Conservation (phyloP, 768 basidiomycete genomes). For the Termitomyces sp. region DNA sequence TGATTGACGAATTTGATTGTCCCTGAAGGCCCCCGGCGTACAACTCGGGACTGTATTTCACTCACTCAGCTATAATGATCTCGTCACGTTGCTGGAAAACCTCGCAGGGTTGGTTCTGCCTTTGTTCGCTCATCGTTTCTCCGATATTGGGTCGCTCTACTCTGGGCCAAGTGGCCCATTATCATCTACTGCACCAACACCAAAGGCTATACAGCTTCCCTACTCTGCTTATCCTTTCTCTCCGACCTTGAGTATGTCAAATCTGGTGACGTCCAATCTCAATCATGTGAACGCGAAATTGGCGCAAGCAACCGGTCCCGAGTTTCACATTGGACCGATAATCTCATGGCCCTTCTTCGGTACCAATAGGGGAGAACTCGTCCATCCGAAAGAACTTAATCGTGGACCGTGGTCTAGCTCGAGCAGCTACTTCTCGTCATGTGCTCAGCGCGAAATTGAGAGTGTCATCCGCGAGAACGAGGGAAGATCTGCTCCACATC, state of each 20-base stretch:
- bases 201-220: slow-evolving; percentile 32
- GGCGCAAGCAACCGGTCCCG: slow-evolving; percentile 15
- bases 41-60: slow-evolving; percentile 70
- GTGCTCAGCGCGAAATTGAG: slow-evolving; percentile 62
- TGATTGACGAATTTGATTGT: slow-evolving; percentile 3
- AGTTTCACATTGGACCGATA: slow-evolving; percentile 71
- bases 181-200: slow-evolving; percentile 35
- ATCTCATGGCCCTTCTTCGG: slow-evolving; percentile 92
- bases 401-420: slow-evolving; percentile 75
- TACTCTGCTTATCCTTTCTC: slow-evolving; percentile 42
- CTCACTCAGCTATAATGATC: slow-evolving; percentile 57
- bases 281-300: slow-evolving; percentile 9
- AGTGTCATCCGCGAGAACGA: slow-evolving; percentile 77
- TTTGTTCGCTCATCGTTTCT: slow-evolving; percentile 73
- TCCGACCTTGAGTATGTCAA: slow-evolving; percentile 29
- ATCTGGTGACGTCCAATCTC: slow-evolving; percentile 15
- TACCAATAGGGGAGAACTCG: slow-evolving; percentile 69
- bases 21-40: slow-evolving; percentile 60
- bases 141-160: slow-evolving; percentile 71
- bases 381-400: slow-evolving; percentile 62
- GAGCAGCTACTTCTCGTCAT: slow-evolving; percentile 56
- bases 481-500: slow-evolving; percentile 70
- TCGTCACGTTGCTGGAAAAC: slow-evolving; percentile 61
- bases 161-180: slow-evolving; percentile 35
- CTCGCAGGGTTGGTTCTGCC: slow-evolving; percentile 65